These are phyloP conservation scores for Xylaria sp. DNA, from an alignment of 2,329 filamentous ascomycete genomes.

Conservation along the genomic window DNA sequence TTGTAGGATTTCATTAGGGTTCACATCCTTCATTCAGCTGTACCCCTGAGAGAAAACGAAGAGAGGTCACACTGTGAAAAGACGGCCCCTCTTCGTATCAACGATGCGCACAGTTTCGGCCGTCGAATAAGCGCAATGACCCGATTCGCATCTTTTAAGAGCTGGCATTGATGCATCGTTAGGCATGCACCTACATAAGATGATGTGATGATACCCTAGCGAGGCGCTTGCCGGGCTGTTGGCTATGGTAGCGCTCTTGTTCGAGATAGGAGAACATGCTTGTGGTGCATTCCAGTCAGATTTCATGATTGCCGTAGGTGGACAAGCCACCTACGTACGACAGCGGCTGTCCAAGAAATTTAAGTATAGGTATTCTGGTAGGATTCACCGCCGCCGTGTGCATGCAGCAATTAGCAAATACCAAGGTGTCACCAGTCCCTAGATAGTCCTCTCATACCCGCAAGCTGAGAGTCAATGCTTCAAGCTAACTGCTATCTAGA, in stretches of 20 bases:
- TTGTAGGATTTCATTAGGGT: conserved; percentile 8
- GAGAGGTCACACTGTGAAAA: conserved; percentile 9
- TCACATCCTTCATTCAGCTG: conserved; percentile 20
- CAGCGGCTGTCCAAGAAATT: conserved; percentile 6
- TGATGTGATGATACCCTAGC: conserved; percentile 19
- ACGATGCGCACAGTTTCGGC: neutral
- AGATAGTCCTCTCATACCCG: conserved; percentile 1
- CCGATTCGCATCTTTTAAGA: conserved; percentile 12
- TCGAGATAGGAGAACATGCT: conserved; percentile 1
- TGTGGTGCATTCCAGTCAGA: conserved; percentile 18
- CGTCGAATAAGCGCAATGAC: conserved; percentile 13
- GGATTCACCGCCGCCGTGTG: neutral
- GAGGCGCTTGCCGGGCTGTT: conserved; percentile 17
- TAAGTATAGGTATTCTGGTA: neutral
- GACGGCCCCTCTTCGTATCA: neutral
- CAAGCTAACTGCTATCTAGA: neutral
- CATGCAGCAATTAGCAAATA: conserved; percentile 7
- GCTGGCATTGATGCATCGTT: conserved; percentile 18
- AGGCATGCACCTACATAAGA: conserved; percentile 16
- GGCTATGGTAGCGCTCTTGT: neutral
- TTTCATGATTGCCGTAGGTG: conserved; percentile 1
- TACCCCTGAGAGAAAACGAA: conserved; percentile 9
- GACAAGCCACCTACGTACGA: conserved; percentile 19
- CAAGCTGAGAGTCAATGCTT: conserved; percentile 4
- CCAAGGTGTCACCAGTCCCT: neutral